A percentile compares a stretch with the other conserved stretches of the same genome.
These are phyloP conservation scores for Elymus sibiricus DNA, from an alignment of 176 grass and related monocot species.

Conservation along the genomic window DNA sequence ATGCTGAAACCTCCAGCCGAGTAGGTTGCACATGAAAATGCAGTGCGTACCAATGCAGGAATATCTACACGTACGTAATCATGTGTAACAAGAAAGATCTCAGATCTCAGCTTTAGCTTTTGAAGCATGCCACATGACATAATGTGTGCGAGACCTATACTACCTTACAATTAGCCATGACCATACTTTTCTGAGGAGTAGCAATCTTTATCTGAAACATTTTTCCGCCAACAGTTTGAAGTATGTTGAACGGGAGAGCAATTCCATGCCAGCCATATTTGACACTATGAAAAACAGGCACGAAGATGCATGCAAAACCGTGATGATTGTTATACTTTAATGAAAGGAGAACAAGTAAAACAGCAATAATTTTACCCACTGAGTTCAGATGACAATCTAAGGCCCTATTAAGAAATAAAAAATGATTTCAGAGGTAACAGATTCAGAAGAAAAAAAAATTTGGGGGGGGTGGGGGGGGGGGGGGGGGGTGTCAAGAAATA, in stretches of 20 bases:
- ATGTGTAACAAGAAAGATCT: constrained; percentile 23
- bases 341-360: background rate
- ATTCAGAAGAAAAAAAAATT: too few species aligned
- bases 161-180: constrained; percentile 15
- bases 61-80: constrained; percentile 3
- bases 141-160: constrained; percentile 4
- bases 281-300: background rate
- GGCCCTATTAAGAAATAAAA: background rate
- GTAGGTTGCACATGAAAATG: constrained; percentile 17
- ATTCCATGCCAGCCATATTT: background rate
- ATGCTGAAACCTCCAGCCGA: background rate
- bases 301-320: background rate
- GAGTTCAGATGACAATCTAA: background rate
- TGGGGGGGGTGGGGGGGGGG: too few species aligned
- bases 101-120: constrained; percentile 42
- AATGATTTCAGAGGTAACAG: background rate
- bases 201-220: background rate
- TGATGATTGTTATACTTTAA: background rate
- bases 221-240: background rate
- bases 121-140: constrained; percentile 29
- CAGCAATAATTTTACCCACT: background rate
- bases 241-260: background rate
- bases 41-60: constrained; percentile 13
- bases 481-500: too few species aligned
- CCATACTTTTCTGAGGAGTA: constrained; percentile 9